Conservation (phyloP, 2,329 filamentous ascomycete genomes). For the Ampelomyces quisqualis region DNA sequence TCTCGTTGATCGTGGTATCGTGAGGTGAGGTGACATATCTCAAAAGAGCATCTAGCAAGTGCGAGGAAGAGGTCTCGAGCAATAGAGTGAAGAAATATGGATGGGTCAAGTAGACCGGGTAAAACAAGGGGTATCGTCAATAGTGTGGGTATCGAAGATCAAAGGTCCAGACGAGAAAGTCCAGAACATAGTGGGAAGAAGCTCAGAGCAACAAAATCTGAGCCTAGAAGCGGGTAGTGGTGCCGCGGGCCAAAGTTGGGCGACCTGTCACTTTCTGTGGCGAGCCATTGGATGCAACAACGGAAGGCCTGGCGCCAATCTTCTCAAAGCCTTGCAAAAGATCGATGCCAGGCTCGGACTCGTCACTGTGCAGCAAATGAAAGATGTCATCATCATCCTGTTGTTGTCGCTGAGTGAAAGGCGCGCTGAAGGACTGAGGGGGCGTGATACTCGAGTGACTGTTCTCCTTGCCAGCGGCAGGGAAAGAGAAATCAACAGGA, state of each 20-base stretch:
- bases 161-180: constrained; percentile 10
- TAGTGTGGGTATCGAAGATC: constrained; percentile 12
- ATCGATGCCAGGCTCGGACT: constrained; percentile 63
- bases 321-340: constrained; percentile 75
- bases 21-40: no score
- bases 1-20: constrained; percentile 44
- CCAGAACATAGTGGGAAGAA: background rate
- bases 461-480: constrained; percentile 25
- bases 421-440: constrained; percentile 33
- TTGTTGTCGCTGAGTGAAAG: constrained; percentile 19
- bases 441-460: constrained; percentile 25
- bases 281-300: constrained; percentile 39
- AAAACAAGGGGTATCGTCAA: constrained; percentile 22
- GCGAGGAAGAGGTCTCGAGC: constrained; percentile 9
- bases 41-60: no score
- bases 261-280: constrained; percentile 34
- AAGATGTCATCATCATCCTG: constrained; percentile 58
- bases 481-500: constrained; percentile 20
- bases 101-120: constrained; percentile 10
- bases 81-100: constrained; percentile 10
- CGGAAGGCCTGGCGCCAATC: constrained; percentile 56
- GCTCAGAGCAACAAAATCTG: constrained; percentile 2
- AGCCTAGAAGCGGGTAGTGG: constrained; percentile 37
- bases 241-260: constrained; percentile 34
- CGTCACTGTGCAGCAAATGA: constrained; percentile 60